A percentile compares a stretch with the other conserved stretches of the same genome.
Evolutionary conservation across 805 yeast genomes (phyloP).

Genomic region (Metschnikowia orientalis): DNA sequence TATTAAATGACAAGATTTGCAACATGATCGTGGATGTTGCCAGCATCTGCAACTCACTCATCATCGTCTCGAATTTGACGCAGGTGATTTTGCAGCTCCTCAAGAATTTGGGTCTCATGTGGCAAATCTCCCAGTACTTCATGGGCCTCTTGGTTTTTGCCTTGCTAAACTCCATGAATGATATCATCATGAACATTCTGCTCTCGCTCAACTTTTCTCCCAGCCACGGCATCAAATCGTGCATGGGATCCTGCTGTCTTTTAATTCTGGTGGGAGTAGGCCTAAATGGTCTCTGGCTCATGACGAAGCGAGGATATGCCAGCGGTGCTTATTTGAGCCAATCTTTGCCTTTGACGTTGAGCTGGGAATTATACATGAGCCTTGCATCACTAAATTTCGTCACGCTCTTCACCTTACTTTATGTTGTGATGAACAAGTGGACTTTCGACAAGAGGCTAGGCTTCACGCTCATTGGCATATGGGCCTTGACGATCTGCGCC

Average conservation of each 20-base stretch:
- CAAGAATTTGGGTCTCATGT: conserved; percentile 43
- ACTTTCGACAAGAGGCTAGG: conserved; percentile 30
- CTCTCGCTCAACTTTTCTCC: conserved; percentile 38
- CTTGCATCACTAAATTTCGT: conserved; percentile 24
- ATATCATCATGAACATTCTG: conserved; percentile 47
- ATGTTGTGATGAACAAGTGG: conserved; percentile 34
- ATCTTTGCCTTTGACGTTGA: conserved; percentile 21
- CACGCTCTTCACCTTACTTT: conserved; percentile 20
- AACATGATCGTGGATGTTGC: conserved; percentile 4
- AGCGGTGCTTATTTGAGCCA: conserved; percentile 4
- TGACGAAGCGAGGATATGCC: conserved; percentile 11
- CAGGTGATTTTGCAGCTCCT: conserved; percentile 25
- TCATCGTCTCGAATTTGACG: conserved; percentile 27
- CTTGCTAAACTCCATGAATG: conserved; percentile 49
- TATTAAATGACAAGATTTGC: conserved; percentile 11
- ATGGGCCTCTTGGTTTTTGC: conserved; percentile 48
- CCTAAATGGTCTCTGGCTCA: conserved; percentile 35
- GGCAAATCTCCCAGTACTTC: conserved; percentile 42
- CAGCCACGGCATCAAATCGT: conserved; percentile 44
- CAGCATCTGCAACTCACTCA: conserved; percentile 24
- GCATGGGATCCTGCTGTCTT: conserved; percentile 51
- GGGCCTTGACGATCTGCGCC: conserved; percentile 7
- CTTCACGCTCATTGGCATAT: conserved; percentile 4
- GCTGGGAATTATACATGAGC: conserved; percentile 22
- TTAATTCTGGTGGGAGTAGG: conserved; percentile 50